Conservation (phyloP, 2,329 filamentous ascomycete genomes). For the Botrytis elliptica region DNA sequence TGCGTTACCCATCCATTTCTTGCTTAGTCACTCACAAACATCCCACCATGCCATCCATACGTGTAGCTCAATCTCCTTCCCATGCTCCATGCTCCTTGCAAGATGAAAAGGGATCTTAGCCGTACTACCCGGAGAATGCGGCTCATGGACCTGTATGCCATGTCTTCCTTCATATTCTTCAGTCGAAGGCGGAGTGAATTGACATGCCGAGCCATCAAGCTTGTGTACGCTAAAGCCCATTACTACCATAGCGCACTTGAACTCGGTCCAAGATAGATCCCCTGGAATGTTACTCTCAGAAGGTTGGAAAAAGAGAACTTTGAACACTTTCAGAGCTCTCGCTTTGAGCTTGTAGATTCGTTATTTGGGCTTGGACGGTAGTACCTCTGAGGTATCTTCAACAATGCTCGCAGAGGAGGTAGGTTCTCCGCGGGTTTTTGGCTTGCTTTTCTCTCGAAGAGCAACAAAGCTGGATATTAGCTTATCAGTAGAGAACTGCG, state of each 20-base stretch:
- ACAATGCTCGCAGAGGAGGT: neutral
- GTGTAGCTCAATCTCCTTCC: neutral
- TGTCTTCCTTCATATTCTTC: neutral
- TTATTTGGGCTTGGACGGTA: neutral
- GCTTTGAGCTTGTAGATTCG: neutral
- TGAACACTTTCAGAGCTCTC: neutral
- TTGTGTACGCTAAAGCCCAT: neutral
- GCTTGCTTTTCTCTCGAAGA: neutral
- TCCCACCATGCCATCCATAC: neutral
- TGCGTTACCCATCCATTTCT: neutral
- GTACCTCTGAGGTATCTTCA: neutral
- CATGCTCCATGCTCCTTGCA: neutral
- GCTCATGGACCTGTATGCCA: neutral
- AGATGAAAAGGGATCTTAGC: neutral
- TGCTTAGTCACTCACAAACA: neutral
- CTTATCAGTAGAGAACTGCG: neutral
- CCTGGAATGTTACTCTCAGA: neutral
- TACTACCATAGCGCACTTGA: neutral
- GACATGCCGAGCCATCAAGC: neutral
- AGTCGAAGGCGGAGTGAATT: neutral
- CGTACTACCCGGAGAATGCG: neutral
- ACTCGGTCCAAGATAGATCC: neutral
- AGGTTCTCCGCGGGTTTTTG: neutral
- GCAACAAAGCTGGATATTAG: neutral
- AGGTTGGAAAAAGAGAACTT: neutral